Conservation (phyloP, 139 green algal species). For the Diplosphaera chodatii region DNA sequence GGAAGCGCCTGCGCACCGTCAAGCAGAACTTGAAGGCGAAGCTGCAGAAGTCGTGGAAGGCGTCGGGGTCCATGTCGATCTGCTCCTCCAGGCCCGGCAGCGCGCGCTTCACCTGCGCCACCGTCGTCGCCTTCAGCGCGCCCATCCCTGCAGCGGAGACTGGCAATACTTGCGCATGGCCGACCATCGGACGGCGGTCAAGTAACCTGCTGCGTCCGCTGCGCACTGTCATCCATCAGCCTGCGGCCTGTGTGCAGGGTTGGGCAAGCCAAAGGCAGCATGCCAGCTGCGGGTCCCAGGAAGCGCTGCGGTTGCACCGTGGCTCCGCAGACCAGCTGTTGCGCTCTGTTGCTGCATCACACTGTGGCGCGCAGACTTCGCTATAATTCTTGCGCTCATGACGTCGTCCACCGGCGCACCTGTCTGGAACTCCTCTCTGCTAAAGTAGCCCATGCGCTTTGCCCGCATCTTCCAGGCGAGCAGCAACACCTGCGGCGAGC, state of each 20-base stretch:
- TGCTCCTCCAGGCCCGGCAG: conserved; percentile 21
- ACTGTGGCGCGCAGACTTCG: too few species aligned
- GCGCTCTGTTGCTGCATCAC: too few species aligned
- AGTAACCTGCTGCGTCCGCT: too few species aligned
- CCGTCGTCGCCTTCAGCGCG: conserved; percentile 3
- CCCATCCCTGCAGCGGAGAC: conserved; percentile 6
- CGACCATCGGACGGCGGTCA: too few species aligned
- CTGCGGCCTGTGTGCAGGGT: too few species aligned
- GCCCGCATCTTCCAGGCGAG: conserved; percentile 49
- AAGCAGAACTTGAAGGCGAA: conserved; percentile 63
- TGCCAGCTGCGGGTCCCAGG: too few species aligned
- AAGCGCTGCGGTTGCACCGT: too few species aligned
- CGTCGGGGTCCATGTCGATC: background rate
- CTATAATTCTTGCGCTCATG: too few species aligned
- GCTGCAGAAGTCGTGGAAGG: conserved; percentile 29
- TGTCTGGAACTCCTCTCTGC: conserved; percentile 23
- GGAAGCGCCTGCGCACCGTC: conserved; percentile 33
- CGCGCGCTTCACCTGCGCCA: conserved; percentile 26
- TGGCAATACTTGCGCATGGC: too few species aligned
- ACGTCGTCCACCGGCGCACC: conserved; percentile 4
- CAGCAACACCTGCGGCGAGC: conserved; percentile 34
- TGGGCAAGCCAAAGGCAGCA: too few species aligned
- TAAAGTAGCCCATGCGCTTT: conserved; percentile 53
- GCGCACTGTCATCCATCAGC: too few species aligned
- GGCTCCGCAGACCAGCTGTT: too few species aligned